These are phyloP conservation scores for Centaurea solstitialis DNA, from an alignment of 129 eudicot species.

Conservation along the genomic window DNA sequence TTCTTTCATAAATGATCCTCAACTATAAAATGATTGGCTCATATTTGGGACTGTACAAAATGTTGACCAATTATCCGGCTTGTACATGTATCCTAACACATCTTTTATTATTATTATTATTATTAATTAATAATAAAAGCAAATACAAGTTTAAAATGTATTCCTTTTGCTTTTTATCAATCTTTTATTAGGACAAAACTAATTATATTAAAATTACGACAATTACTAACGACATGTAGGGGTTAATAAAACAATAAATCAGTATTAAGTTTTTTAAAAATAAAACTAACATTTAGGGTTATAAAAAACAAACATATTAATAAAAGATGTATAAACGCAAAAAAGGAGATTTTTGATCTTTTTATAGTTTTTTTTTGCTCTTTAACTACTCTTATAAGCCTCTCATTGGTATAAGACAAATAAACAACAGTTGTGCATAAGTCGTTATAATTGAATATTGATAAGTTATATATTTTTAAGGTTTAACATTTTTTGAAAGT, in stretches of 20 bases:
- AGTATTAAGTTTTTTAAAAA: no score
- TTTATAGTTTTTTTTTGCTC: background rate
- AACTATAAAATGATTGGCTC: background rate
- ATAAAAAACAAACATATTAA: no score
- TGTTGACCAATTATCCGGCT: no score
- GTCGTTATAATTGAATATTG: background rate
- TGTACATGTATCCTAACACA: no score
- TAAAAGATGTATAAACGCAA: background rate
- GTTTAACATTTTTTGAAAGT: background rate
- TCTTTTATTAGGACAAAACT: background rate
- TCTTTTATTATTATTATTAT: no score
- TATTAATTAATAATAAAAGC: background rate
- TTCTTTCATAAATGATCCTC: background rate
- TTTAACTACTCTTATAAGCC: background rate
- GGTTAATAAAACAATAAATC: no score
- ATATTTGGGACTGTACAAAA: no score
- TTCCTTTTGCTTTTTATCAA: background rate
- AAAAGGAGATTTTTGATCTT: background rate
- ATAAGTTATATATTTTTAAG: background rate
- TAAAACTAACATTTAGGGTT: background rate
- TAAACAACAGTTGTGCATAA: background rate
- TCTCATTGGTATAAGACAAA: background rate
- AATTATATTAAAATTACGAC: background rate
- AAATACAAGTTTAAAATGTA: background rate
- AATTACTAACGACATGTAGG: background rate